Conservation (phyloP, 2,329 filamentous ascomycete genomes). For the Pseudocercospora eumusae region DNA sequence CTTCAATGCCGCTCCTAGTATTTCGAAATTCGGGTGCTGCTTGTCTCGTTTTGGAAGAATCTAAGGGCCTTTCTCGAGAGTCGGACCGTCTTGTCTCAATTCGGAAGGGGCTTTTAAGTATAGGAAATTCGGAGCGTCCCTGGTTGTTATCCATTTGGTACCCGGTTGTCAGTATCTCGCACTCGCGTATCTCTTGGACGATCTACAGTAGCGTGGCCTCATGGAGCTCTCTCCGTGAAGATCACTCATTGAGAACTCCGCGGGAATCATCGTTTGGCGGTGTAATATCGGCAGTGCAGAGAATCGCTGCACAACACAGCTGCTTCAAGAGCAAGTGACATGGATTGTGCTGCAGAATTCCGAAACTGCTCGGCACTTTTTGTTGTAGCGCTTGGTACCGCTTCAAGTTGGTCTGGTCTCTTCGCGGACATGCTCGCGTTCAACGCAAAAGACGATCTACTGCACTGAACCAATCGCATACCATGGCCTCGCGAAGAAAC, state of each 20-base stretch:
- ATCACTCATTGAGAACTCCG: not conserved
- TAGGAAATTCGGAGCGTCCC: too few relatives aligned
- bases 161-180: too few relatives aligned
- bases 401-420: not conserved
- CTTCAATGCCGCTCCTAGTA: too few relatives aligned
- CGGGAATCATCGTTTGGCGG: not conserved
- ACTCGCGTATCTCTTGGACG: not conserved
- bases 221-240: not conserved
- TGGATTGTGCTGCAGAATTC: not conserved
- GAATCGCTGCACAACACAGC: not conserved
- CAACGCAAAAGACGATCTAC: not conserved
- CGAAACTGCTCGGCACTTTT: not conserved
- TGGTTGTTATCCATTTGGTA: too few relatives aligned
- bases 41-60: too few relatives aligned
- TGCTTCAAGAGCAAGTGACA: not conserved
- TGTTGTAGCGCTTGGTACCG: not conserved
- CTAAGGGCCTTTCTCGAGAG: too few relatives aligned
- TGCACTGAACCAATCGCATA: not conserved
- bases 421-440: conserved; percentile 2
- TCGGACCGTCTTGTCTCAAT: too few relatives aligned
- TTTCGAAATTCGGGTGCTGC: too few relatives aligned
- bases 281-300: not conserved
- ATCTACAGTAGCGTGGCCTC: not conserved
- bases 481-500: not conserved
- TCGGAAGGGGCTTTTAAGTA: too few relatives aligned